A percentile compares a stretch with the other conserved stretches of the same genome.
phyloP scores from a whole-genome alignment of 441 rosid genomes.

The Populus hybrid region DNA sequence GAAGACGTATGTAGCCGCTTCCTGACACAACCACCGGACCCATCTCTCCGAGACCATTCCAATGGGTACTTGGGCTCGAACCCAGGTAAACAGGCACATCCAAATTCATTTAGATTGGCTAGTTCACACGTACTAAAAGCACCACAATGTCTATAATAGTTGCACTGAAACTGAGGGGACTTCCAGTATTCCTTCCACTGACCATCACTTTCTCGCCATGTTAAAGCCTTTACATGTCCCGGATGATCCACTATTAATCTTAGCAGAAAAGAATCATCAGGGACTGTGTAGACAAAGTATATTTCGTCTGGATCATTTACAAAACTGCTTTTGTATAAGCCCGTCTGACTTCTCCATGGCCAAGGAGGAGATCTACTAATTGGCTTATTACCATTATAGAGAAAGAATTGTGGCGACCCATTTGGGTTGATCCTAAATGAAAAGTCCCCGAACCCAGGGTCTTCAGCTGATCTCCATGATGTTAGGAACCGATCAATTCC shows the following conservation, averaged over 20 bases:
- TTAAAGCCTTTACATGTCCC: neutral
- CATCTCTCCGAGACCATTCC: constrained; percentile 9
- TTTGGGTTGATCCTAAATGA: no score
- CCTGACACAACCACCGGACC: constrained; percentile 26
- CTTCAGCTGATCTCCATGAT: no score
- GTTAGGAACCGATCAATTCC: no score
- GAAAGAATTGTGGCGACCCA: no score
- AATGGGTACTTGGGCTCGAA: constrained; percentile 16
- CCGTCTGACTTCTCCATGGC: no score
- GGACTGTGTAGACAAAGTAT: neutral
- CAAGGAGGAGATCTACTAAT: no score
- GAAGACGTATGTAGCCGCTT: constrained; percentile 9
- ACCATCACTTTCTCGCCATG: constrained; percentile 18
- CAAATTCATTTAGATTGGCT: no score
- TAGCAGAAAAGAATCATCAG: constrained; percentile 8
- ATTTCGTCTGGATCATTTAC: constrained; percentile 6
- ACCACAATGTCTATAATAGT: constrained; percentile 30
- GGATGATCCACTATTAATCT: constrained; percentile 17
- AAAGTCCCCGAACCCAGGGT: no score
- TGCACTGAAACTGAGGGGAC: constrained; percentile 21
- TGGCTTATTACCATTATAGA: no score
- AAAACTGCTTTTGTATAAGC: no score
- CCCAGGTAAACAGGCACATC: constrained; percentile 29
- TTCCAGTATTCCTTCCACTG: constrained; percentile 21
- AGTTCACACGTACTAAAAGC: constrained; percentile 16